Percentiles rank a stretch among this genome's conserved stretches.
Evolutionary conservation across 192 early-diverging fungal species (phyloP).

Genomic region (Phycomyces blakesleeanus): DNA sequence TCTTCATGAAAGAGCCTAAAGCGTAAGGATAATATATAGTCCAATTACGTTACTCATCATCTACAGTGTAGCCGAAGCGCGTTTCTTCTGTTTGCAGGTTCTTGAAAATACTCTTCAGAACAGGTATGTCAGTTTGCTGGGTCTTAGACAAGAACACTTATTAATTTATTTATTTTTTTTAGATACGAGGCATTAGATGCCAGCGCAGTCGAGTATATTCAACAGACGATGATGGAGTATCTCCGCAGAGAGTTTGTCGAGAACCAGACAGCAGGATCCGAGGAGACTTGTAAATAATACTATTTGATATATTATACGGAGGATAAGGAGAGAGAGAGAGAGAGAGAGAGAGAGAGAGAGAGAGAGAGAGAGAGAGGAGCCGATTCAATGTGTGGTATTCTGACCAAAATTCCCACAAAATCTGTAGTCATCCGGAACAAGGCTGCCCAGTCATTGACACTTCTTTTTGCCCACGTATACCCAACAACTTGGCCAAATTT

Average conservation of each 20-base stretch:
- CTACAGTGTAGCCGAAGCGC: constrained; percentile 66
- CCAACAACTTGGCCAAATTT: constrained; percentile 85
- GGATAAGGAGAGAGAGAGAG: background rate
- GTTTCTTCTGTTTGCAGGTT: constrained; percentile 81
- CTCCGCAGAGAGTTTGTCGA: constrained; percentile 55
- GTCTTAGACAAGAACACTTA: too few species aligned
- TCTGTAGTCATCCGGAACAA: constrained; percentile 75
- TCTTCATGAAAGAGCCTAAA: constrained; percentile 74
- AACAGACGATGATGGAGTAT: constrained; percentile 56
- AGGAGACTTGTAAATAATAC: constrained; percentile 46
- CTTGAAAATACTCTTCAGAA: constrained; percentile 67
- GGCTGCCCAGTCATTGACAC: constrained; percentile 73
- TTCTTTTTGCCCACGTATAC: constrained; percentile 79
- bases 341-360: background rate
- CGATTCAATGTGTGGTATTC: too few species aligned
- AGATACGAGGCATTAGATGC: constrained; percentile 49
- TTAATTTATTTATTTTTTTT: constrained; percentile 2
- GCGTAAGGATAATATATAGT: constrained; percentile 40
- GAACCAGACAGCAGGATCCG: constrained; percentile 34
- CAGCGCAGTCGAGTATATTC: constrained; percentile 47
- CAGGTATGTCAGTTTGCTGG: constrained; percentile 36
- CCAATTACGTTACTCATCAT: constrained; percentile 12
- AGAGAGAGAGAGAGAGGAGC: too few species aligned
- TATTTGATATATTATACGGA: too few species aligned
- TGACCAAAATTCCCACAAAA: too few species aligned